phyloP scores from a whole-genome alignment of 768 basidiomycete species.

The Rhodotorula kratochvilovae region DNA sequence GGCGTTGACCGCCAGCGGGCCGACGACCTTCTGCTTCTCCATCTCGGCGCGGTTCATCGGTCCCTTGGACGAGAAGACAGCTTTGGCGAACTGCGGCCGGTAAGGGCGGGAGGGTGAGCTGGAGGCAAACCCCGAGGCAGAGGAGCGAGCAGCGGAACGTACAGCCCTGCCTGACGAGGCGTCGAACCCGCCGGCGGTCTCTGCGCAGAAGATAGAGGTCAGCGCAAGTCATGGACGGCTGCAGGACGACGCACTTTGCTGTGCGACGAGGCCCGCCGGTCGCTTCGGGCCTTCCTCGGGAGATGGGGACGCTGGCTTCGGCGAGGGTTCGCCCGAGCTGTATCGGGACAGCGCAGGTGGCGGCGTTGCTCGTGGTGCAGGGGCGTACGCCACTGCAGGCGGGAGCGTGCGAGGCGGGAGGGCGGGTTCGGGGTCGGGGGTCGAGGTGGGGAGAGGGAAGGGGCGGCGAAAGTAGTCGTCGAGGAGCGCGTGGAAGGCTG shows the following conservation, averaged over 20 bases:
- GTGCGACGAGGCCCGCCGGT: too few relatives aligned
- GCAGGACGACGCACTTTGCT: not conserved
- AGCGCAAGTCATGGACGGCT: not conserved
- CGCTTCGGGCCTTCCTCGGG: too few relatives aligned
- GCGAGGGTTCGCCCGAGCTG: too few relatives aligned
- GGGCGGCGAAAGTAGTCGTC: conserved; percentile 14
- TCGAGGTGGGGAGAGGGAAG: not conserved
- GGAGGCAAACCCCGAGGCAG: not conserved
- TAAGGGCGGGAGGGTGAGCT: too few relatives aligned
- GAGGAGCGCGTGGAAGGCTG: conserved; percentile 1
- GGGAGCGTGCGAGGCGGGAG: not conserved
- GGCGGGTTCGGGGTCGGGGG: not conserved
- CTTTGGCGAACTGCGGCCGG: conserved; percentile 25
- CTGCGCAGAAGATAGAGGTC: not conserved
- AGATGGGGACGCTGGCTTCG: too few relatives aligned
- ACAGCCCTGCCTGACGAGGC: conserved; percentile 3
- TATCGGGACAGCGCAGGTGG: too few relatives aligned
- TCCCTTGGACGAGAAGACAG: conserved; percentile 11
- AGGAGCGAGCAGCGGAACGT: not conserved
- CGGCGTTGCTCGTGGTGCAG: too few relatives aligned
- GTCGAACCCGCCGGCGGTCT: conserved; percentile 6
- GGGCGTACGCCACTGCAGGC: too few relatives aligned
- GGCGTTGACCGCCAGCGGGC: not conserved
- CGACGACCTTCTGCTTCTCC: not conserved
- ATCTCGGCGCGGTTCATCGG: conserved; percentile 9